These are phyloP conservation scores for Scedosporium aurantiacum DNA, from an alignment of 2,329 filamentous ascomycete species.

Conservation along the genomic window DNA sequence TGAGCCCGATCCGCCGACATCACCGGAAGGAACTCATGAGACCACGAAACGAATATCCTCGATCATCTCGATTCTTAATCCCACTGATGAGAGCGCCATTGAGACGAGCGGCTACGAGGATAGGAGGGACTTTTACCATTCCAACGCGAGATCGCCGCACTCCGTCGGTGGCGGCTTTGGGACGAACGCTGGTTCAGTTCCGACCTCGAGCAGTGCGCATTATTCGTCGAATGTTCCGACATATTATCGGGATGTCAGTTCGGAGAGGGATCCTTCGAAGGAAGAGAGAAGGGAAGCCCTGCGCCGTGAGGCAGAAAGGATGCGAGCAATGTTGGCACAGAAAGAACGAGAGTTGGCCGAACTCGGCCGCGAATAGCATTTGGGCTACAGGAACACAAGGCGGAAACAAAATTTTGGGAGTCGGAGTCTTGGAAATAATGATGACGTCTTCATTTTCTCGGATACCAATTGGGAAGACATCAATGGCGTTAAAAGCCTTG, in stretches of 20 bases:
- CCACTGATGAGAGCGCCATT: slow-evolving; percentile 17
- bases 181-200: slow-evolving; percentile 5
- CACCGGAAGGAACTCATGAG: slow-evolving; percentile 30
- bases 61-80: slow-evolving; percentile 67
- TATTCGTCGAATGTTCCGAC: neutral
- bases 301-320: slow-evolving; percentile 62
- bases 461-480: neutral
- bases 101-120: neutral
- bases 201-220: slow-evolving; percentile 9
- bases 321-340: slow-evolving; percentile 59
- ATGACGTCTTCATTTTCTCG: neutral
- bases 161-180: slow-evolving; percentile 13
- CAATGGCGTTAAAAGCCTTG: neutral
- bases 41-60: slow-evolving; percentile 55
- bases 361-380: slow-evolving; percentile 11
- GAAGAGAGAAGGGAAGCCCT: slow-evolving; percentile 55
- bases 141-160: neutral
- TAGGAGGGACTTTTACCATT: neutral
- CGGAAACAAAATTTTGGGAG: neutral
- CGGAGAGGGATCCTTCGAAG: slow-evolving; percentile 23
- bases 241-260: slow-evolving; percentile 5
- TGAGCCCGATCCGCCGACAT: slow-evolving; percentile 36
- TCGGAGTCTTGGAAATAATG: slow-evolving; percentile 1
- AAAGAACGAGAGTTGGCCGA: slow-evolving; percentile 64
- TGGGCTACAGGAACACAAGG: neutral